phyloP scores from a whole-genome alignment of 768 basidiomycete genomes.

The Russula virescens region DNA sequence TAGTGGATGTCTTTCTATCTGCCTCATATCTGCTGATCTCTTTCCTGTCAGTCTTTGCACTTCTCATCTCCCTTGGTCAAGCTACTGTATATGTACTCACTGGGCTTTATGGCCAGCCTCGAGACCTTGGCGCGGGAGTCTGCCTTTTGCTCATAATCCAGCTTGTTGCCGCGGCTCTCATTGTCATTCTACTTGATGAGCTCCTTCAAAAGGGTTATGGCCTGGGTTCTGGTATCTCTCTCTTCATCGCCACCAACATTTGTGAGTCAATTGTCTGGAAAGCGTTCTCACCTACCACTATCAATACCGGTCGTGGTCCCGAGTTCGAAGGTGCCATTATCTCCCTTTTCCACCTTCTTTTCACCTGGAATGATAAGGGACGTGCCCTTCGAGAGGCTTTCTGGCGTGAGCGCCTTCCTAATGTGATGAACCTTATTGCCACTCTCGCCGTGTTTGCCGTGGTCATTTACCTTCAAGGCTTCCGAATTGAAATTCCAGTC shows the following conservation, averaged over 20 bases:
- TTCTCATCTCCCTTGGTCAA: constrained; percentile 94
- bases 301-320: constrained; percentile 96
- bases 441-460: constrained; percentile 88
- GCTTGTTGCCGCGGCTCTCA: constrained; percentile 86
- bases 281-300: constrained; percentile 95
- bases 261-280: constrained; percentile 99
- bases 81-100: constrained; percentile 96
- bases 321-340: constrained; percentile 98
- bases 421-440: constrained; percentile 95
- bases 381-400: constrained; percentile 96
- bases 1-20: constrained; percentile 31
- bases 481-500: constrained; percentile 97
- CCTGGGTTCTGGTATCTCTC: constrained; percentile 95
- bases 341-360: constrained; percentile 93
- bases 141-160: constrained; percentile 96
- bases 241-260: constrained; percentile 99
- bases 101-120: constrained; percentile 92
- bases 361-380: constrained; percentile 98
- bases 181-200: constrained; percentile 97
- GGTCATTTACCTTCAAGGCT: constrained; percentile 98
- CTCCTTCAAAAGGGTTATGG: constrained; percentile 99
- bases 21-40: neutral
- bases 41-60: constrained; percentile 72
- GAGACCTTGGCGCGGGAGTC: constrained; percentile 92
- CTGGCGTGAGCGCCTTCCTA: constrained; percentile 95